Percentiles rank a stretch among this genome's conserved stretches.
These are phyloP conservation scores for Herpetomonas muscarum DNA, from an alignment of 208 protist species.

Conservation along the genomic window DNA sequence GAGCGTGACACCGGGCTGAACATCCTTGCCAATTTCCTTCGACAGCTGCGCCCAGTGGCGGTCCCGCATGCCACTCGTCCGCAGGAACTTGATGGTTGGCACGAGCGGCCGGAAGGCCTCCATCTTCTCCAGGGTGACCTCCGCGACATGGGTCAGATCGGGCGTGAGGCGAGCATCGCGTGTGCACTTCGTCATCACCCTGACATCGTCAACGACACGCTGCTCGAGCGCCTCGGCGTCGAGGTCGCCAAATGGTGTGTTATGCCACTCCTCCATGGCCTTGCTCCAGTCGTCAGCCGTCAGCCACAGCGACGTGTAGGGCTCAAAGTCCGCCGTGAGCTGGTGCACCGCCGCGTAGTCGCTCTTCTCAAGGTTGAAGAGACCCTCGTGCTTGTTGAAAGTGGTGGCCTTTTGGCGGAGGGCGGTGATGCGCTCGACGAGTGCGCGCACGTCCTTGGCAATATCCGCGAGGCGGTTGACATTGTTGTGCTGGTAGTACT, in stretches of 20 bases:
- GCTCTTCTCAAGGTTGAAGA: conserved; percentile 93
- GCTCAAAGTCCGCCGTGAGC: conserved; percentile 94
- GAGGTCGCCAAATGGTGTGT: conserved; percentile 74
- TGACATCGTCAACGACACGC: conserved; percentile 65
- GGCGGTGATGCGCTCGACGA: conserved; percentile 85
- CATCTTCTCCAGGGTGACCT: conserved; percentile 83
- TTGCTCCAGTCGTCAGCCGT: conserved; percentile 88
- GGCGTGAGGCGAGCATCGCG: conserved; percentile 78
- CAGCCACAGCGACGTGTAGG: conserved; percentile 94
- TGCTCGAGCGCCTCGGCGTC: conserved; percentile 91
- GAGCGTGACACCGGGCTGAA: conserved; percentile 89
- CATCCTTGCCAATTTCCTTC: conserved; percentile 88
- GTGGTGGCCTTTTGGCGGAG: conserved; percentile 82
- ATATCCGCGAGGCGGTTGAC: conserved; percentile 83
- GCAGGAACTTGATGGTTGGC: conserved; percentile 93
- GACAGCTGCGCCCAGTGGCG: conserved; percentile 95
- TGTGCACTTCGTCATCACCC: conserved; percentile 84
- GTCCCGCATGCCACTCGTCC: conserved; percentile 95
- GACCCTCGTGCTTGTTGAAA: conserved; percentile 94
- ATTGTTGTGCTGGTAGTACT: conserved; percentile 90
- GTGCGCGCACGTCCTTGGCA: conserved; percentile 76
- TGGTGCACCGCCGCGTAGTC: conserved; percentile 89
- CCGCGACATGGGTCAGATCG: conserved; percentile 84
- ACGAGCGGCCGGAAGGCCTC: conserved; percentile 95
- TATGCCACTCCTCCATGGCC: conserved; percentile 79